These are phyloP conservation scores for Cytospora chrysosperma DNA, from an alignment of 2,329 filamentous ascomycete species.

Conservation along the genomic window DNA sequence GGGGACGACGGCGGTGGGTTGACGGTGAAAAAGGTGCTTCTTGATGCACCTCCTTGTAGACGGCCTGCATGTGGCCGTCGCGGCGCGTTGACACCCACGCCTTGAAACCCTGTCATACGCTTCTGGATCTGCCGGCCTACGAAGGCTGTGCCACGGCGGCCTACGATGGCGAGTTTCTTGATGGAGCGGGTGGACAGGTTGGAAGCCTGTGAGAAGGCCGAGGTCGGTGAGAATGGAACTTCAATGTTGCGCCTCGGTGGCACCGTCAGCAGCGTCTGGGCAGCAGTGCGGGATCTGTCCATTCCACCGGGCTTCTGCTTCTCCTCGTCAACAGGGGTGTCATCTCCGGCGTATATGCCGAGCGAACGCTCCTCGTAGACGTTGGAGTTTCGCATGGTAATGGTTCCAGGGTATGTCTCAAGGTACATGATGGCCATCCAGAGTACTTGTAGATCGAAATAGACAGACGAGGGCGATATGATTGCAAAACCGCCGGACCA, in stretches of 20 bases:
- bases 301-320: neutral
- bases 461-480: conserved; percentile 46
- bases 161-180: conserved; percentile 22
- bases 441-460: conserved; percentile 41
- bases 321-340: neutral
- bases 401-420: conserved; percentile 44
- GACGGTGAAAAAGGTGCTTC: neutral
- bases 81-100: conserved; percentile 25
- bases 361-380: conserved; percentile 58
- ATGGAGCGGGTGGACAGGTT: conserved; percentile 21
- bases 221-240: conserved; percentile 1
- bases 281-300: conserved; percentile 1
- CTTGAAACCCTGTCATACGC: conserved; percentile 28
- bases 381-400: conserved; percentile 52
- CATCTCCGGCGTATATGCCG: conserved; percentile 41
- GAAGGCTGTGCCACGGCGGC: conserved; percentile 28
- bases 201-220: conserved; percentile 10
- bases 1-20: neutral
- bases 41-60: conserved; percentile 21
- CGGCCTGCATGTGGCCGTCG: conserved; percentile 11
- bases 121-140: conserved; percentile 34
- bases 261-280: neutral
- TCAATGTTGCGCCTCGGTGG: neutral
- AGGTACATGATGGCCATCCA: conserved; percentile 51
- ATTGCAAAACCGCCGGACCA: conserved; percentile 55